A percentile compares a stretch with the other conserved stretches of the same genome.
These are phyloP conservation scores for Miscanthus lutarioriparius DNA, from an alignment of 176 grass and related monocot genomes.

Conservation along the genomic window DNA sequence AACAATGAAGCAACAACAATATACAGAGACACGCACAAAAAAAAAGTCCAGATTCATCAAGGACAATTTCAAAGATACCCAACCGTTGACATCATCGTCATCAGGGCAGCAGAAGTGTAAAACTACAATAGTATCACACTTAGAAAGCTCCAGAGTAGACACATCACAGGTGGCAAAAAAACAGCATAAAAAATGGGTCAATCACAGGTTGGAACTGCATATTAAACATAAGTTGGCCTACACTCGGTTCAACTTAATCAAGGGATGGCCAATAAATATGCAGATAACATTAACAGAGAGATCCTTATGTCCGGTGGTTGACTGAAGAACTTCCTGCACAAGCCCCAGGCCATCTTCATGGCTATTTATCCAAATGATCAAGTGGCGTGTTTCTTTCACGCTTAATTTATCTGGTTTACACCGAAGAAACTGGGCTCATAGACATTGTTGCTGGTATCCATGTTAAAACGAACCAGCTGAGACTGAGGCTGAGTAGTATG, in stretches of 20 bases:
- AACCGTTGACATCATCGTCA: background rate
- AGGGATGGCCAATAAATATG: slow-evolving; percentile 15
- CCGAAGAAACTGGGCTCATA: slow-evolving; percentile 46
- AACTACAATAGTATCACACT: slow-evolving; percentile 22
- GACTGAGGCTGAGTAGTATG: slow-evolving; percentile 14
- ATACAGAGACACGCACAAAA: background rate
- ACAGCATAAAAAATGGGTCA: slow-evolving; percentile 15
- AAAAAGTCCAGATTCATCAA: slow-evolving; percentile 26
- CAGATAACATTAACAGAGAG: slow-evolving; percentile 23
- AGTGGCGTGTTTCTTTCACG: background rate
- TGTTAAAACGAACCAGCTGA: slow-evolving; percentile 42
- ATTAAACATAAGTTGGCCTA: slow-evolving; percentile 37
- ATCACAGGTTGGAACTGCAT: slow-evolving; percentile 26
- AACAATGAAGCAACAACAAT: background rate
- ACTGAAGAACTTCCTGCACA: slow-evolving; percentile 23
- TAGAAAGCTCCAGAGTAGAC: background rate
- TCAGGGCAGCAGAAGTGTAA: slow-evolving; percentile 4
- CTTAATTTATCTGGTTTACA: slow-evolving; percentile 51
- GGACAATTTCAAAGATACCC: background rate
- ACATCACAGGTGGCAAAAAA: background rate
- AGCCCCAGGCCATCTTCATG: slow-evolving; percentile 4
- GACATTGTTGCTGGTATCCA: slow-evolving; percentile 34
- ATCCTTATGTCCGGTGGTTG: slow-evolving; percentile 27
- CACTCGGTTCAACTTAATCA: slow-evolving; percentile 19
- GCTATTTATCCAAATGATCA: slow-evolving; percentile 24